Base-by-base conservation (phyloP, 2,329 filamentous ascomycete species). In the Dactylonectria macrodidyma region DNA sequence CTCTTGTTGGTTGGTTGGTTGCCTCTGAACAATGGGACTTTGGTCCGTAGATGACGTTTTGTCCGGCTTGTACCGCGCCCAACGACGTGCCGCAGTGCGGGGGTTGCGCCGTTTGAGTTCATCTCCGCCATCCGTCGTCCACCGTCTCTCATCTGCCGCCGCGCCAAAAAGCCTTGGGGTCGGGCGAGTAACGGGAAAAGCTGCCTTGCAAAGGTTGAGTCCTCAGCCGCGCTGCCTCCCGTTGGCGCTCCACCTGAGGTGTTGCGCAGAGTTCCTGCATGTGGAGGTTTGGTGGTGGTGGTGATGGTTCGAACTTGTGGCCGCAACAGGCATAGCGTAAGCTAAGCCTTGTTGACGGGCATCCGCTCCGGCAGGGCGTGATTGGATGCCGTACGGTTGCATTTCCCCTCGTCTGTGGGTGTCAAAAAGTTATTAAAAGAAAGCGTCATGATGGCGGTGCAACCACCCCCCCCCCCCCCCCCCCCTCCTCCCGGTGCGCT, bases 391-490 rank as follows among this genome's bases (percentile, higher is more conserved):
- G 50, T 68, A 59, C 62, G 69, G 34, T 9, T 44, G 44, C 61
- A 67, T 46, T 52, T 47, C 61, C 62, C 62, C 72, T 65, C 51
- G 54, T 19, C 38, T 60, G 50, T 48, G 51, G 48, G 55, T 57
- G 51, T 59, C 22, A 69, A 66, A 68, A 66, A 68, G 65, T 73
- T 74, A 76, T 71, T 75, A 76, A 76, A 76, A 76, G 74, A 76
- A 24, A 75, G 72, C 74, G 71, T 65, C 60, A 44, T 41, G 68
- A 76, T 72, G 74, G 74, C 74, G 72, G 74, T 76, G 74, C 74
- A 76, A 69, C 71, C 58, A 52, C 58, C 33, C 52, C 47, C 52
- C 46, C 36, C 26, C 26, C 26, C 26, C 26, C 26, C 26, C 26
- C 26, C 26, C 26, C 26, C 26, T 2, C 26, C 26, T 7, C 26